Evolutionary conservation across 176 grass and related monocot species (phyloP), one percentile per base, ranked within the genome.

Genomic region (Aegilops tauschii): DNA sequence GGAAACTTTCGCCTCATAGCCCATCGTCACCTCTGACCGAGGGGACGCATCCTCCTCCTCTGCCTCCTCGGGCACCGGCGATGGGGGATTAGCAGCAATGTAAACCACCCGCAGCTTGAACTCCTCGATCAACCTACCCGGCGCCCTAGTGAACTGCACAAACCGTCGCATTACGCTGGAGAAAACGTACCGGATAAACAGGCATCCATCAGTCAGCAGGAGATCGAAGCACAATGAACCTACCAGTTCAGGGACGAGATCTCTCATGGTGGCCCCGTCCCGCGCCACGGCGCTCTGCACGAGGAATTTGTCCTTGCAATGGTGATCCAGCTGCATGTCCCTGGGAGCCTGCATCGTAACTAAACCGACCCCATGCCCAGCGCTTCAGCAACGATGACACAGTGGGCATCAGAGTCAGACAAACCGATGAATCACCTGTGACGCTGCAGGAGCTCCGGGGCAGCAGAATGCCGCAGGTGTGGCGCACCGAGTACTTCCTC

Each of bases 291-390:
- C 90, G 56, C 96, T 95, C 64, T 98, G 96, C 47, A 98, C 86
- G 17, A 98, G 90, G 90, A 98, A 98, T 37, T 95, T 98, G 84
- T 98, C 96, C 83, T 90, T 98, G 92, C 96, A 95, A 8, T 92
- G 90, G n/a, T 94, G 79, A 78, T 95, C 93, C 30, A 74, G 34
- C 40, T 87, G 86, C 40, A 84, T 65, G 69, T 98, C 96, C 81
- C 73, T 83, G 5, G 89, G 93, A 50, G 91, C 93, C 70, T 92
- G 90, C 93, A 95, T 95, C 63, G 86, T 94, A 14, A 98, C 96
- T 98, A 44, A 28, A 80, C 21, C 29, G 62, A 86, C 20, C 18
- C 47, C 31, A 31, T 31, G 31, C 31, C 31, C 34, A 70, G 3
- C 35, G 68, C 36, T 50, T 85, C 35, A 86, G 13, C 45, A 18